These are phyloP conservation scores for Abortiporus biennis DNA, from an alignment of 1,284 basidiomycete genomes.

Conservation along the genomic window DNA sequence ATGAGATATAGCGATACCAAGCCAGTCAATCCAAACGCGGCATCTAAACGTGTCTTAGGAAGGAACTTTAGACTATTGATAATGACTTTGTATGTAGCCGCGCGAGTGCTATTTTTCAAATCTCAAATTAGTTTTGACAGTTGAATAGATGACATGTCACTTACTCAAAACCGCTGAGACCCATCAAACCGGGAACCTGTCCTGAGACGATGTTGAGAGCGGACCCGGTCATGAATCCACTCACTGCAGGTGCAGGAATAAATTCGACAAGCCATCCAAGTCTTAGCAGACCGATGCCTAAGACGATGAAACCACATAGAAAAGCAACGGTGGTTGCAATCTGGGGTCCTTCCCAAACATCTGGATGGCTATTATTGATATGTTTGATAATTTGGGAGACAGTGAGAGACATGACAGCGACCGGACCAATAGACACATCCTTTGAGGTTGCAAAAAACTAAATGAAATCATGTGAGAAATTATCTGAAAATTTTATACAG, in stretches of 20 bases:
- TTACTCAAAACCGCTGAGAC: conserved; percentile 77
- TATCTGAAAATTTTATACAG: conserved; percentile 10
- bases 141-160: conserved; percentile 21
- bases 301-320: conserved; percentile 88
- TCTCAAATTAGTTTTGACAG: not conserved
- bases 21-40: conserved; percentile 85
- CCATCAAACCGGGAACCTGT: conserved; percentile 84
- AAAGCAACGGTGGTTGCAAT: conserved; percentile 87
- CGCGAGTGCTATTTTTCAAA: conserved; percentile 58
- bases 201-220: conserved; percentile 84
- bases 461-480: conserved; percentile 10
- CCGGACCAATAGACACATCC: conserved; percentile 91
- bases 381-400: conserved; percentile 73
- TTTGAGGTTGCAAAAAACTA: conserved; percentile 92
- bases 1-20: conserved; percentile 73
- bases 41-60: conserved; percentile 68
- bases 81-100: conserved; percentile 80
- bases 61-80: conserved; percentile 91
- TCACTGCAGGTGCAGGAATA: conserved; percentile 86
- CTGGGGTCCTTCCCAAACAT: conserved; percentile 53
- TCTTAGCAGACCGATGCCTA: conserved; percentile 83
- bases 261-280: conserved; percentile 95
- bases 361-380: conserved; percentile 47
- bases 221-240: conserved; percentile 90
- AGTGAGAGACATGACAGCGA: conserved; percentile 94